These are phyloP conservation scores for Apiotrichum montevideense DNA, from an alignment of 1,284 basidiomycete genomes.

Conservation along the genomic window DNA sequence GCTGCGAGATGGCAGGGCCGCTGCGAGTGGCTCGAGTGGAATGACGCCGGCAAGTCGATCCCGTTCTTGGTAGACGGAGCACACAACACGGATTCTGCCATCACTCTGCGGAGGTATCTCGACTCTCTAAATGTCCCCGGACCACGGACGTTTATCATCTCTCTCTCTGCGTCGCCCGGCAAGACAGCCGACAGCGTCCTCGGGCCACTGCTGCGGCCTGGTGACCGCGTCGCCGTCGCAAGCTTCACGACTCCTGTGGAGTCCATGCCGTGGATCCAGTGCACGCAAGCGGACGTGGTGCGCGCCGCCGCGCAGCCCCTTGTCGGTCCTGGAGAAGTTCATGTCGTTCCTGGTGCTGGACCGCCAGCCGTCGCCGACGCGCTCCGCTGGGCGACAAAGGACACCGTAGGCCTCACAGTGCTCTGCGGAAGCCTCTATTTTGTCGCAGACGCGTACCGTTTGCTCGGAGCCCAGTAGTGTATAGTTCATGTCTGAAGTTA, in stretches of 20 bases:
- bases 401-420: conserved; percentile 52
- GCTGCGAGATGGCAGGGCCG: conserved; percentile 72
- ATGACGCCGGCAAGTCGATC: neutral
- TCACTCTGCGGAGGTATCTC: conserved; percentile 66
- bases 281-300: conserved; percentile 55
- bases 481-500: neutral
- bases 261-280: conserved; percentile 85
- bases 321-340: conserved; percentile 23
- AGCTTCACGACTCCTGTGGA: conserved; percentile 64
- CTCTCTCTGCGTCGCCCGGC: conserved; percentile 71
- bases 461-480: conserved; percentile 25
- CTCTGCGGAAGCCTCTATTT: conserved; percentile 87
- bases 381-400: conserved; percentile 31
- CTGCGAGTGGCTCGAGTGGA: conserved; percentile 57
- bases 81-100: conserved; percentile 82
- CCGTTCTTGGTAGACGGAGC: conserved; percentile 81
- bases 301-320: conserved; percentile 31
- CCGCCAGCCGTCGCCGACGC: conserved; percentile 21
- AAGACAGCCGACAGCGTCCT: conserved; percentile 68
- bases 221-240: conserved; percentile 54
- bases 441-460: conserved; percentile 78
- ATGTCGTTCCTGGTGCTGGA: conserved; percentile 10
- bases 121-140: conserved; percentile 47
- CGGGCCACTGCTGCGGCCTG: conserved; percentile 54
- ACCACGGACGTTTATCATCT: conserved; percentile 60